phyloP scores from a whole-genome alignment of 2,329 filamentous ascomycete species.

The Fusarium buxicola region DNA sequence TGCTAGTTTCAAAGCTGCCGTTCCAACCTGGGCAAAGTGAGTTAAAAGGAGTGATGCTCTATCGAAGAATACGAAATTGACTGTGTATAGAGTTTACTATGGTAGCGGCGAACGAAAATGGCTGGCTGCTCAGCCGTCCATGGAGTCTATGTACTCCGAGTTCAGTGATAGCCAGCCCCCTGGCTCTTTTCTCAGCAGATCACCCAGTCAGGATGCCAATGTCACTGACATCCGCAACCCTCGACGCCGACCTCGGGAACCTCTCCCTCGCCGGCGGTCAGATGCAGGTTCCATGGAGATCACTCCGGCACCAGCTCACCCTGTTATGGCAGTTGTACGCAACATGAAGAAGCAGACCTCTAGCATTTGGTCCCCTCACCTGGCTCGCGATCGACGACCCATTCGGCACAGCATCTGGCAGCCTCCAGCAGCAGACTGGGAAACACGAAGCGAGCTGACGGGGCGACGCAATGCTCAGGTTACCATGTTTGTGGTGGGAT shows the following conservation, averaged over 20 bases:
- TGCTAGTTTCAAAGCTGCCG: slow-evolving; percentile 58
- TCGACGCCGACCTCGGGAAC: slow-evolving; percentile 58
- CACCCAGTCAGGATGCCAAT: slow-evolving; percentile 63
- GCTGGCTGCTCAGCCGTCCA: slow-evolving; percentile 58
- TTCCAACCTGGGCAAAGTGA: slow-evolving; percentile 68
- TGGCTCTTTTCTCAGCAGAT: slow-evolving; percentile 60
- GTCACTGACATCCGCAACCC: slow-evolving; percentile 59
- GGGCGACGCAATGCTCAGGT: slow-evolving; percentile 80
- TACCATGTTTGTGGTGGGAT: slow-evolving; percentile 79
- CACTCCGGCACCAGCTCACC: slow-evolving; percentile 48
- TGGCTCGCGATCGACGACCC: slow-evolving; percentile 71
- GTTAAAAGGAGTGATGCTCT: slow-evolving; percentile 7
- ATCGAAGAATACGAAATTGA: slow-evolving; percentile 17
- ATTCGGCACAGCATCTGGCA: slow-evolving; percentile 75
- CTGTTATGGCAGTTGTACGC: slow-evolving; percentile 44
- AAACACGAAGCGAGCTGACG: slow-evolving; percentile 68
- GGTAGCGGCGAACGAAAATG: slow-evolving; percentile 71
- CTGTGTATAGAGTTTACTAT: slow-evolving; percentile 71
- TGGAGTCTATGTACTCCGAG: slow-evolving; percentile 60
- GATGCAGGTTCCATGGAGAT: slow-evolving; percentile 59
- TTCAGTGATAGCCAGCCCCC: slow-evolving; percentile 60
- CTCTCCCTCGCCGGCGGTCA: slow-evolving; percentile 22
- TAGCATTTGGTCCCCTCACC: slow-evolving; percentile 79
- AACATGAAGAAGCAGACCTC: slow-evolving; percentile 63
- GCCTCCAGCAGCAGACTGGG: slow-evolving; percentile 76